Percentiles rank a stretch among this genome's conserved stretches.
Conservation (phyloP, 495 filamentous ascomycete genomes). For the Aspergillus campestris region DNA sequence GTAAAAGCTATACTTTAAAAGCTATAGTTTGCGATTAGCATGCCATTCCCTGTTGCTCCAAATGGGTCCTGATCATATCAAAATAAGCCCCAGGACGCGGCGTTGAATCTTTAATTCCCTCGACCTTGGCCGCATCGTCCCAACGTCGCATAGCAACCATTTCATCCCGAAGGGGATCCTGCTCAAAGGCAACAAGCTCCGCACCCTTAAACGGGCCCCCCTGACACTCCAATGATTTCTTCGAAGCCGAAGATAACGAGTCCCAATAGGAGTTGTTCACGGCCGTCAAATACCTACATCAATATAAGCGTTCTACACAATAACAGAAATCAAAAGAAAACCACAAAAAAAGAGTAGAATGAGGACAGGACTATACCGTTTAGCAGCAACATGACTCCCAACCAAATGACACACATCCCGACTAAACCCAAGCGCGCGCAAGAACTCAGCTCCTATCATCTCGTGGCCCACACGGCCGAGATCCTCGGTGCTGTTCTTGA, state of each 20-base stretch:
- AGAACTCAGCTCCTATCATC: slow-evolving; percentile 31
- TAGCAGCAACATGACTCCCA: slow-evolving; percentile 37
- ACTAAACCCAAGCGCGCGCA: slow-evolving; percentile 30
- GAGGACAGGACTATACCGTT: slow-evolving; percentile 32
- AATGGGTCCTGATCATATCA: slow-evolving; percentile 21
- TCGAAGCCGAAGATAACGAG: slow-evolving; percentile 28
- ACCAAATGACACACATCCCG: slow-evolving; percentile 30
- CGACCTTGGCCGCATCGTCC: slow-evolving; percentile 36
- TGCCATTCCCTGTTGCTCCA: slow-evolving; percentile 2
- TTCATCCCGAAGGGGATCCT: slow-evolving; percentile 26
- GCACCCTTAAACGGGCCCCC: slow-evolving; percentile 33
- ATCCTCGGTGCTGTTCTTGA: slow-evolving; percentile 17
- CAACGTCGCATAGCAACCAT: slow-evolving; percentile 34
- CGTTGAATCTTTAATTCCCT: slow-evolving; percentile 20
- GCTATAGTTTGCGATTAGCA: too few species aligned
- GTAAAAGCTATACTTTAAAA: too few species aligned
- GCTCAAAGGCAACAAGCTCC: slow-evolving; percentile 21
- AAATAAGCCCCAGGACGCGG: slow-evolving; percentile 22
- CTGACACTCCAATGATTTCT: slow-evolving; percentile 33
- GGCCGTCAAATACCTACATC: slow-evolving; percentile 28
- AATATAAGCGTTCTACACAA: not conserved
- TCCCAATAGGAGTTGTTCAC: slow-evolving; percentile 29
- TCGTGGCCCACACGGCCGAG: slow-evolving; percentile 39
- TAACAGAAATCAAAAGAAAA: not conserved
- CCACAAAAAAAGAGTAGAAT: not conserved